Evolutionary conservation across 2,329 filamentous ascomycete species (phyloP).

Genomic region (Mariannaea elegans): DNA sequence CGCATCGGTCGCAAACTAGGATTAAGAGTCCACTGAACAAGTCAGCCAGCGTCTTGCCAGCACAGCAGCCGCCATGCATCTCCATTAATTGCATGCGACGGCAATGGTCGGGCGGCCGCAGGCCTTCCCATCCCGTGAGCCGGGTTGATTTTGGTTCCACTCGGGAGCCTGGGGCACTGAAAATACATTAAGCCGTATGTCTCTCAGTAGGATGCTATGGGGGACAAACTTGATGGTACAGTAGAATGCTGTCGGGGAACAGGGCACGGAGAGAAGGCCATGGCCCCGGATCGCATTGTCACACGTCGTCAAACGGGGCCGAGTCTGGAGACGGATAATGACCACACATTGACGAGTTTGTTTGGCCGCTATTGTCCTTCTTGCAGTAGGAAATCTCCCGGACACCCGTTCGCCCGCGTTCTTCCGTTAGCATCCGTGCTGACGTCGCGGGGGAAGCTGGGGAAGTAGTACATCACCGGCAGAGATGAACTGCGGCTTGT

Average conservation of each 20-base stretch:
- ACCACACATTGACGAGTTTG: conserved; percentile 9
- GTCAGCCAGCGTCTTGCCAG: conserved; percentile 32
- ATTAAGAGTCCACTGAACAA: conserved; percentile 24
- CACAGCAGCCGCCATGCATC: conserved; percentile 26
- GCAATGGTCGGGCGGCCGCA: conserved; percentile 29
- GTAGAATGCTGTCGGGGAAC: background rate
- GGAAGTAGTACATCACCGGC: conserved; percentile 32
- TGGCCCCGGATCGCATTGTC: conserved; percentile 5
- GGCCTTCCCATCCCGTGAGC: background rate
- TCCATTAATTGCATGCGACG: conserved; percentile 21
- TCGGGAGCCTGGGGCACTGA: conserved; percentile 4
- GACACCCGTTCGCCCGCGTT: conserved; percentile 41
- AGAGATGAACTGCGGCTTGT: conserved; percentile 26
- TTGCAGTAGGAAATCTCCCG: conserved; percentile 24
- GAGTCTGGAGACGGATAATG: conserved; percentile 8
- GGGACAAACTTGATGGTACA: background rate
- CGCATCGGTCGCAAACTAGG: conserved; percentile 22
- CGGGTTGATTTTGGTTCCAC: conserved; percentile 16
- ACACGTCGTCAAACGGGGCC: background rate
- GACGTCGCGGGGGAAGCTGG: conserved; percentile 41
- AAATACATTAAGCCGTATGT: no score
- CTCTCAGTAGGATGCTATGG: background rate
- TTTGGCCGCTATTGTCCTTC: conserved; percentile 11
- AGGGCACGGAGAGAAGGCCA: conserved; percentile 21
- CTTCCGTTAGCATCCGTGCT: conserved; percentile 39